phyloP scores from a whole-genome alignment of 306 rosid genomes.

The Cyamopsis tetragonoloba region DNA sequence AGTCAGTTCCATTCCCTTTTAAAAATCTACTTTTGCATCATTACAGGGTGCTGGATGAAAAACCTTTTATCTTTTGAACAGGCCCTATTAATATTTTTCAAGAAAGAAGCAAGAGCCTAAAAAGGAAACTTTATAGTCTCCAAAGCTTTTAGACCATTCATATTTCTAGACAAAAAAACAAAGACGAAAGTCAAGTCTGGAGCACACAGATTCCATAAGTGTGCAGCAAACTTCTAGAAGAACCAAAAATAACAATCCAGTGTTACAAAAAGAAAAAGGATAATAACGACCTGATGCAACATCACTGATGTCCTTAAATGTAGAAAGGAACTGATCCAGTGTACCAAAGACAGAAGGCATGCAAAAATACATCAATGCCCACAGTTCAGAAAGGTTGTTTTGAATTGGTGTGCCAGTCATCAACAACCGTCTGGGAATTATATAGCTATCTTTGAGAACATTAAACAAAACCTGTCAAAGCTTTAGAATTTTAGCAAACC shows the following conservation, averaged over 20 bases:
- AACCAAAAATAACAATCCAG: constrained; percentile 14
- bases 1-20: background rate
- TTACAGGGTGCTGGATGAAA: background rate
- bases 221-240: constrained; percentile 6
- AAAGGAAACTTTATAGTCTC: background rate
- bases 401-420: constrained; percentile 98
- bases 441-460: constrained; percentile 68
- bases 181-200: background rate
- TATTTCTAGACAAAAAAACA: background rate
- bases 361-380: constrained; percentile 89
- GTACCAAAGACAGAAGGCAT: constrained; percentile 89
- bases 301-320: constrained; percentile 72
- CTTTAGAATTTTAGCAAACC: constrained; percentile 19
- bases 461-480: constrained; percentile 69
- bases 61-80: constrained; percentile 24
- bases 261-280: background rate
- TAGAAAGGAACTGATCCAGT: constrained; percentile 67
- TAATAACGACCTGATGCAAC: constrained; percentile 52
- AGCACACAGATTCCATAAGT: constrained; percentile 1
- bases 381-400: constrained; percentile 82
- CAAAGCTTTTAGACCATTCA: background rate
- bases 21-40: constrained; percentile 9
- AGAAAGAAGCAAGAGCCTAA: background rate
- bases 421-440: constrained; percentile 85
- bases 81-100: constrained; percentile 1